phyloP scores from a whole-genome alignment of 306 rosid species.

The Acacia confusa region DNA sequence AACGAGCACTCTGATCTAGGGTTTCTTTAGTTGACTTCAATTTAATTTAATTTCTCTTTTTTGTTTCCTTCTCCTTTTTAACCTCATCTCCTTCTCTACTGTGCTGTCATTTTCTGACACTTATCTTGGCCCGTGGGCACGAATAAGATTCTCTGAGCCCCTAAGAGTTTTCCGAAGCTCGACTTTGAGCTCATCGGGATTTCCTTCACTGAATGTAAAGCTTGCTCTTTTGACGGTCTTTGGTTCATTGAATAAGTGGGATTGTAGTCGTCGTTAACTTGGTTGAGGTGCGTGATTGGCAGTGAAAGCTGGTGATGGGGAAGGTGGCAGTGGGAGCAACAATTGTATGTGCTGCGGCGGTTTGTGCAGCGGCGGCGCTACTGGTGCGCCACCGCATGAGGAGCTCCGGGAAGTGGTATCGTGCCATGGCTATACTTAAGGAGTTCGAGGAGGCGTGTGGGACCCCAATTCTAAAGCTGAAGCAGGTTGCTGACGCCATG shows the following conservation, averaged over 20 bases:
- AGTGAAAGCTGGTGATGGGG: constrained; percentile 51
- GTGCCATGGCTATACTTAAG: constrained; percentile 51
- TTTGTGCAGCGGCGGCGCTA: constrained; percentile 81
- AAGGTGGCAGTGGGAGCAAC: constrained; percentile 67
- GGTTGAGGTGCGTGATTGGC: background rate
- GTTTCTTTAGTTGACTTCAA: background rate
- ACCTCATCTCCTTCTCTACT: background rate
- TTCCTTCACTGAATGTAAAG: constrained; percentile 26
- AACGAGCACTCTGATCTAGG: background rate
- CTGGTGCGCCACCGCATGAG: constrained; percentile 52
- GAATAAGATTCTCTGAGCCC: constrained; percentile 31
- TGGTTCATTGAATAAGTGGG: background rate
- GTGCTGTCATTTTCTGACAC: constrained; percentile 34
- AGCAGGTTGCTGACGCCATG: constrained; percentile 84
- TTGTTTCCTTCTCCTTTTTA: background rate
- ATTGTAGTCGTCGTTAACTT: background rate
- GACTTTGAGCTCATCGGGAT: constrained; percentile 21
- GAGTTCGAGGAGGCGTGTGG: constrained; percentile 70
- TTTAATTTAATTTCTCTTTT: background rate
- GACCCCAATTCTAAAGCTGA: constrained; percentile 70
- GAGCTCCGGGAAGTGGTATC: constrained; percentile 61
- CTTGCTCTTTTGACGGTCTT: constrained; percentile 1
- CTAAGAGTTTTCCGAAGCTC: constrained; percentile 11
- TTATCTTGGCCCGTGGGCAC: background rate
- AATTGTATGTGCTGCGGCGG: constrained; percentile 71